A percentile compares a stretch with the other conserved stretches of the same genome.
Conservation (phyloP, 768 basidiomycete species). For the Termitomyces sp. region DNA sequence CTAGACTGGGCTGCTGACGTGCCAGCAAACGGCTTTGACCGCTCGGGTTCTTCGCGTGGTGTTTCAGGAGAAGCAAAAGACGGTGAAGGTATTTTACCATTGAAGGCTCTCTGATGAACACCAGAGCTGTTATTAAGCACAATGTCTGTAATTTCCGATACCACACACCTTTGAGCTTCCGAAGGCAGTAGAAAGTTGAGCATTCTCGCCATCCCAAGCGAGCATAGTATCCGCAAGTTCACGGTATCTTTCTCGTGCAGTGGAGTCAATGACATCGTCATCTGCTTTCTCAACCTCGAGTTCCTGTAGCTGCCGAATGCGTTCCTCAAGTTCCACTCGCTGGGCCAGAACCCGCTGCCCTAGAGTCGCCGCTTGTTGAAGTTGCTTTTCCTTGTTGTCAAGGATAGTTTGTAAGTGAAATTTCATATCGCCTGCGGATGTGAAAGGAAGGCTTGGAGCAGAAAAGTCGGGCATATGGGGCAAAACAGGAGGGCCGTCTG, state of each 20-base stretch:
- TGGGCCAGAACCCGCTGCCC: constrained; percentile 93
- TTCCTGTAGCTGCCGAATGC: constrained; percentile 79
- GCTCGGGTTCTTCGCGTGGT: constrained; percentile 59
- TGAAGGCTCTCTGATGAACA: constrained; percentile 33
- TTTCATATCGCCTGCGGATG: constrained; percentile 58
- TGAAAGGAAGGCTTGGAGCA: constrained; percentile 31
- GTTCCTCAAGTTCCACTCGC: constrained; percentile 89
- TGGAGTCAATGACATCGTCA: constrained; percentile 60
- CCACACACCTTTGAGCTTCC: constrained; percentile 50
- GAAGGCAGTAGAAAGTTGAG: constrained; percentile 68
- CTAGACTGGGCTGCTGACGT: constrained; percentile 85
- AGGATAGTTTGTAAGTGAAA: constrained; percentile 66
- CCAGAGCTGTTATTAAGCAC: neutral
- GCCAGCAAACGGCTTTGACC: constrained; percentile 53
- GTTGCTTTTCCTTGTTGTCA: constrained; percentile 88
- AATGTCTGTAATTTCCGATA: neutral
- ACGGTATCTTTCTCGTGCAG: constrained; percentile 69
- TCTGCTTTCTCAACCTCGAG: constrained; percentile 60
- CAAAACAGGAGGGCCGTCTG: constrained; percentile 29
- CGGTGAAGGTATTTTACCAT: constrained; percentile 48
- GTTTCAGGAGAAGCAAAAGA: constrained; percentile 43
- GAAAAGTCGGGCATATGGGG: constrained; percentile 41
- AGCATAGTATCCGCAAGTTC: constrained; percentile 75
- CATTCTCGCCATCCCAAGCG: constrained; percentile 78
- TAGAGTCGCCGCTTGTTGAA: constrained; percentile 86